Evolutionary conservation across 768 basidiomycete species (phyloP).

Genomic region (Terana coerulea): DNA sequence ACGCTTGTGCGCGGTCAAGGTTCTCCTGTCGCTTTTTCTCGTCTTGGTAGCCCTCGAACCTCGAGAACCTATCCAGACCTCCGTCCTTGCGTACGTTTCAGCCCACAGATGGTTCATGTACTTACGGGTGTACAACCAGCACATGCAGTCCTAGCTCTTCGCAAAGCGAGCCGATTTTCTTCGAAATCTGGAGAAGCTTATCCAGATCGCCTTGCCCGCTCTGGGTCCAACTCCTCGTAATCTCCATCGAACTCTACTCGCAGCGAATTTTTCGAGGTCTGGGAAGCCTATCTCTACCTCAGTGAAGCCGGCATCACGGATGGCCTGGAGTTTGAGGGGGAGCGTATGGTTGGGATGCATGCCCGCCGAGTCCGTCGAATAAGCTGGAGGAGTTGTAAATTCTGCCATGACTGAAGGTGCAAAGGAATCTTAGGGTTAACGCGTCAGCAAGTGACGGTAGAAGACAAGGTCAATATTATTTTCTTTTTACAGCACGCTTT

Average conservation of each 20-base stretch:
- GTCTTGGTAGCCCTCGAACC: constrained; percentile 25
- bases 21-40: constrained; percentile 15
- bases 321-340: constrained; percentile 27
- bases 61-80: constrained; percentile 17
- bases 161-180: constrained; percentile 18
- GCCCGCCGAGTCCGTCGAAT: constrained; percentile 29
- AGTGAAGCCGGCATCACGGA: constrained; percentile 25
- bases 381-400: constrained; percentile 9
- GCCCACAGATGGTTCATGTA: background rate
- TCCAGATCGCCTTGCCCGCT: constrained; percentile 21
- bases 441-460: too few species aligned
- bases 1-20: constrained; percentile 20
- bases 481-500: too few species aligned
- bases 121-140: constrained; percentile 28
- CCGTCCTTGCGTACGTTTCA: background rate
- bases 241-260: constrained; percentile 12
- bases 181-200: constrained; percentile 17
- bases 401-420: background rate
- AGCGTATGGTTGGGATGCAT: constrained; percentile 29
- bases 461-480: too few species aligned
- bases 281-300: constrained; percentile 26
- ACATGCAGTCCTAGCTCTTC: constrained; percentile 21
- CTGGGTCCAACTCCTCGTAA: constrained; percentile 22
- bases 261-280: constrained; percentile 26
- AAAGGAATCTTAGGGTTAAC: too few species aligned